Evolutionary conservation across 83 land plant genomes (phyloP).

Genomic region (Thuja plicata): DNA sequence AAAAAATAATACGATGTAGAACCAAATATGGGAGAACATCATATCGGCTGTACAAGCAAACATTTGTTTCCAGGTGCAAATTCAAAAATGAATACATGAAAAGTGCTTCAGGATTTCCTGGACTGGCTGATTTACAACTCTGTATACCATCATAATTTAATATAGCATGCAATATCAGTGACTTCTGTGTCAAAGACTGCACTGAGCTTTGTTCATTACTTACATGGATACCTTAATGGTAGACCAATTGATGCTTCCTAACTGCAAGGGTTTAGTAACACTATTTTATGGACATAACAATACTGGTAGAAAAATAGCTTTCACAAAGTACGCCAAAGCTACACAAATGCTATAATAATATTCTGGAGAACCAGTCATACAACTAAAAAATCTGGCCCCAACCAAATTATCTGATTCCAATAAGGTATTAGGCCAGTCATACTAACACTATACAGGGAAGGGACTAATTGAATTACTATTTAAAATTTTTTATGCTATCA

Average conservation of each 20-base stretch:
- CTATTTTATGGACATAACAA: not conserved
- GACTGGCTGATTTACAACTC: not conserved
- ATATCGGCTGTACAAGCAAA: not conserved
- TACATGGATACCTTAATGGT: not conserved
- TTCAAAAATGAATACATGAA: not conserved
- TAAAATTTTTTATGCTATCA: too few relatives aligned
- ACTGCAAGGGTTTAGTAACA: not conserved
- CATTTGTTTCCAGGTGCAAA: not conserved
- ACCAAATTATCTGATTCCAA: not conserved
- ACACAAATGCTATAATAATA: not conserved
- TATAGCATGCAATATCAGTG: not conserved
- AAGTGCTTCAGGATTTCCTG: not conserved
- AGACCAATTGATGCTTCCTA: not conserved
- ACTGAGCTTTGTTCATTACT: not conserved
- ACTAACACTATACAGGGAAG: not conserved
- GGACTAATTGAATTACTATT: not conserved
- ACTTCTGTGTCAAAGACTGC: not conserved
- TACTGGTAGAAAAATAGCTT: not conserved
- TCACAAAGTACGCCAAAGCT: not conserved
- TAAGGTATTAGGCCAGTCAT: not conserved
- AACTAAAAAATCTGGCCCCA: not conserved
- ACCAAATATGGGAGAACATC: not conserved
- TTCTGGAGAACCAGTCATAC: not conserved
- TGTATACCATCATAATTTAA: not conserved
- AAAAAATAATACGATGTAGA: not conserved